Percentiles rank a stretch among this genome's conserved stretches.
phyloP scores from a whole-genome alignment of 208 protist genomes.

The Leptomonas pyrrhocoris region DNA sequence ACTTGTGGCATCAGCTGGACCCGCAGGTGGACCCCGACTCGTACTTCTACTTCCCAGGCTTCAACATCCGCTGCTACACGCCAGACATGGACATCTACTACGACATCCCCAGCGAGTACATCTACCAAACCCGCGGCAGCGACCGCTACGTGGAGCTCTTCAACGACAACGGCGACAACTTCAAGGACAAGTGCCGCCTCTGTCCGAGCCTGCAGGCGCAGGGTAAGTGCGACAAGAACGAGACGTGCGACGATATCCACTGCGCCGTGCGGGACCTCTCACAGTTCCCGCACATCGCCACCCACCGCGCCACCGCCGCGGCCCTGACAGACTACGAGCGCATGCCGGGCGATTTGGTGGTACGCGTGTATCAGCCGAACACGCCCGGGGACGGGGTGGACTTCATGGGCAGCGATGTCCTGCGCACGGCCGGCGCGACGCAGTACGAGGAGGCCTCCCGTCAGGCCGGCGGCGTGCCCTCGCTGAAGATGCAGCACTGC shows the following conservation, averaged over 20 bases:
- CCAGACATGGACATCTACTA: constrained; percentile 72
- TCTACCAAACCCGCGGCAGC: constrained; percentile 65
- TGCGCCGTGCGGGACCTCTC: constrained; percentile 50
- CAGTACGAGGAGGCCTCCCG: constrained; percentile 72
- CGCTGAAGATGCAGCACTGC: constrained; percentile 85
- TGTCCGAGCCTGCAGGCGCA: constrained; percentile 45
- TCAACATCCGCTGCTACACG: constrained; percentile 75
- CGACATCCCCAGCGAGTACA: constrained; percentile 68
- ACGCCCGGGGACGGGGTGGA: constrained; percentile 45
- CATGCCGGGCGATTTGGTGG: constrained; percentile 51
- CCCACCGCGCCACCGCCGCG: constrained; percentile 61
- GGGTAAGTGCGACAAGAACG: constrained; percentile 51
- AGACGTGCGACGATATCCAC: constrained; percentile 65
- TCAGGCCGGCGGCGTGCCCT: constrained; percentile 36
- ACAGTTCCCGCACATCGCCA: constrained; percentile 51
- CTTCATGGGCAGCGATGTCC: constrained; percentile 63
- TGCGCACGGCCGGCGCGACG: constrained; percentile 66
- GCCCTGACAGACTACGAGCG: constrained; percentile 56
- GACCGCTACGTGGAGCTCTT: constrained; percentile 69
- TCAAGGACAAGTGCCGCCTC: constrained; percentile 77
- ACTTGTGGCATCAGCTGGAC: constrained; percentile 70
- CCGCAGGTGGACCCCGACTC: constrained; percentile 41
- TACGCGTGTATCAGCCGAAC: constrained; percentile 82
- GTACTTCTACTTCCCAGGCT: constrained; percentile 57
- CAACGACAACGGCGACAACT: constrained; percentile 84